Base-by-base conservation (phyloP, 2,329 filamentous ascomycete species). In the Aspergillus transmontanensis region DNA sequence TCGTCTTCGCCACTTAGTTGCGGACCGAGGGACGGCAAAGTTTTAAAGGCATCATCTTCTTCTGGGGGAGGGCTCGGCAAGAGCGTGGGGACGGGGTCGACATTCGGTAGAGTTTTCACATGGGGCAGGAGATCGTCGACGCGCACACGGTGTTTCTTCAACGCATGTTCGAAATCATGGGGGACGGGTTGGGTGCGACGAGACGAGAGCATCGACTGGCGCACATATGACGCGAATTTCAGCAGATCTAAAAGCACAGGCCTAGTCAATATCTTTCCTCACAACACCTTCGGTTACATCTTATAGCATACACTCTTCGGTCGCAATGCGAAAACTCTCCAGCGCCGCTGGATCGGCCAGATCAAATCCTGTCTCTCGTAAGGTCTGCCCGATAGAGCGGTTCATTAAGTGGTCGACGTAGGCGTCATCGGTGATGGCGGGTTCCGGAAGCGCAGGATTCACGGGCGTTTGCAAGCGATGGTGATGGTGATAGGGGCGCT, bases 151-250 rank as follows among this genome's bases (percentile, higher is more conserved):
- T 71, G 66, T 62, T 71, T 68, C 30, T 71, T 79, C 71, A 73
- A 76, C 70, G 71, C 78, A 43, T 82, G 77, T 62, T 85, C 81
- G 72, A 89, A 89, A 74, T 90, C 87, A 65, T 83, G 80, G 0
- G 87, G 83, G 26, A 87, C 83, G 1, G 86, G 84, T 53, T 82
- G 80, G 11, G 79, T 82, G 57, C 87, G 84, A 55, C 87, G 83
- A 57, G 81, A 81, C 51, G 82, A 81, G 46, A 80, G 75, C 87
- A 89, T 90, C 6, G 86, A 87, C 54, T 81, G 80, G 46, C 83
- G 83, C 39, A 87, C 82, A 64, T 83, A 80, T 34, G 80, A 78
- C 43, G 85, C 79, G 65, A 89, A 83, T 60, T 80, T 80, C 51
- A 83, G 79, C 73, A 89, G 83, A 72, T 85, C 84, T 87, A 71